A percentile compares a stretch with the other conserved stretches of the same genome.
phyloP scores from a whole-genome alignment of 768 basidiomycete genomes.

The Collybia sordida region DNA sequence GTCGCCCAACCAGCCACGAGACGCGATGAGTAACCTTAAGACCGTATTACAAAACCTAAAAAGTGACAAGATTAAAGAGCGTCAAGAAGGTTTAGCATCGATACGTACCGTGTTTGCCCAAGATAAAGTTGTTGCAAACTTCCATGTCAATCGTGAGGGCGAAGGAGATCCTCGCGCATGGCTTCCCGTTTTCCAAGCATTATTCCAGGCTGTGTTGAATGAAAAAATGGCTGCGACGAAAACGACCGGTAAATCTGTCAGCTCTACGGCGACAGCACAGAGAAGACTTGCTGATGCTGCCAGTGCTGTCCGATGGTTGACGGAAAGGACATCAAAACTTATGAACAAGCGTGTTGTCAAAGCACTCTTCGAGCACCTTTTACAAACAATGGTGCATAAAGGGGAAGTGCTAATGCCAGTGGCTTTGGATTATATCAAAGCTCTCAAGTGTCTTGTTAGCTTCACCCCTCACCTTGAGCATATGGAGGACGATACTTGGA shows the following conservation, averaged over 20 bases:
- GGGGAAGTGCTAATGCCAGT: conserved; percentile 59
- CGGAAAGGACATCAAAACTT: conserved; percentile 56
- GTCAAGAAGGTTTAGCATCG: conserved; percentile 59
- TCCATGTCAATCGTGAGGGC: conserved; percentile 34
- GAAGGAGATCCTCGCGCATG: conserved; percentile 43
- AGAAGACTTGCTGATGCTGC: conserved; percentile 69
- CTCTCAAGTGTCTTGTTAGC: conserved; percentile 61
- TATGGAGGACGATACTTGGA: conserved; percentile 65
- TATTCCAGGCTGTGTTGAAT: conserved; percentile 63
- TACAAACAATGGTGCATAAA: conserved; percentile 53
- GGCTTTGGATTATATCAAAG: conserved; percentile 80
- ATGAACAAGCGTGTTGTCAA: conserved; percentile 57
- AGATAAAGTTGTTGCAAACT: conserved; percentile 44
- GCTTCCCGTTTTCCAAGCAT: conserved; percentile 67
- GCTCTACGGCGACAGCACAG: conserved; percentile 43
- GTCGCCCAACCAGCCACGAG: conserved; percentile 6
- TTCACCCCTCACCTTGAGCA: conserved; percentile 80
- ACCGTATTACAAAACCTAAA: conserved; percentile 50
- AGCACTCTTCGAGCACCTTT: conserved; percentile 63
- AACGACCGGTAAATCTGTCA: conserved; percentile 35
- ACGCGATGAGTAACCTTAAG: conserved; percentile 34
- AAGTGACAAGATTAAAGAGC: conserved; percentile 67
- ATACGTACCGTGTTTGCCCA: conserved; percentile 53
- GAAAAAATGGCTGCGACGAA: conserved; percentile 58
- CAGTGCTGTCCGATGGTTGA: conserved; percentile 68